Evolutionary conservation across 2,329 filamentous ascomycete genomes (phyloP).

Genomic region (Phaeosphaeria sp.): DNA sequence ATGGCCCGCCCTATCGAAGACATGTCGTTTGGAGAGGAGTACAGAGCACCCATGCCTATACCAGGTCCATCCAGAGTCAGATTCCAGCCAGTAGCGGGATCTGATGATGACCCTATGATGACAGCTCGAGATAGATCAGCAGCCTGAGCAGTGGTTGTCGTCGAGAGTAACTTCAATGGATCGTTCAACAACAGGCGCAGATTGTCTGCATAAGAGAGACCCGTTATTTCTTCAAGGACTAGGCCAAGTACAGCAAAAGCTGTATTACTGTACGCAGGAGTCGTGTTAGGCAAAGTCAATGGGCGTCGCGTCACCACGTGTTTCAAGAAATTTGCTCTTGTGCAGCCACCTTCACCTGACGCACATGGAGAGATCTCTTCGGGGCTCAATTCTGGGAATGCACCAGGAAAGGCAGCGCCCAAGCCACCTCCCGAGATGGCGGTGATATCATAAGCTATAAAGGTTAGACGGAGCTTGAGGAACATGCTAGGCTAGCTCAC

Average conservation of each 20-base stretch:
- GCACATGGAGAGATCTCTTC: constrained; percentile 11
- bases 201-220: constrained; percentile 46
- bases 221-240: constrained; percentile 54
- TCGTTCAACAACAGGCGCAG: constrained; percentile 53
- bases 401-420: constrained; percentile 7
- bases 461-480: not conserved
- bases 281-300: constrained; percentile 52
- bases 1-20: constrained; percentile 49
- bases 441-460: constrained; percentile 4
- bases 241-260: constrained; percentile 55
- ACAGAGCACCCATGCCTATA: constrained; percentile 38
- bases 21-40: constrained; percentile 46
- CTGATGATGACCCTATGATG: constrained; percentile 8
- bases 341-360: constrained; percentile 7
- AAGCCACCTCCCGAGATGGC: constrained; percentile 7
- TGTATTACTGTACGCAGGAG: constrained; percentile 59
- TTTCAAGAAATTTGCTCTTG: constrained; percentile 7
- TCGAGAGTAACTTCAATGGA: constrained; percentile 52
- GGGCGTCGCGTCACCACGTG: constrained; percentile 32
- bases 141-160: constrained; percentile 40
- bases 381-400: constrained; percentile 6
- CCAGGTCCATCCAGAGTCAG: constrained; percentile 4
- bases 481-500: constrained; percentile 7
- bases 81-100: constrained; percentile 6
- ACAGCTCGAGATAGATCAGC: constrained; percentile 6